Base-by-base conservation (phyloP, 1,284 basidiomycete species). In the Puccinia brachypodii region DNA sequence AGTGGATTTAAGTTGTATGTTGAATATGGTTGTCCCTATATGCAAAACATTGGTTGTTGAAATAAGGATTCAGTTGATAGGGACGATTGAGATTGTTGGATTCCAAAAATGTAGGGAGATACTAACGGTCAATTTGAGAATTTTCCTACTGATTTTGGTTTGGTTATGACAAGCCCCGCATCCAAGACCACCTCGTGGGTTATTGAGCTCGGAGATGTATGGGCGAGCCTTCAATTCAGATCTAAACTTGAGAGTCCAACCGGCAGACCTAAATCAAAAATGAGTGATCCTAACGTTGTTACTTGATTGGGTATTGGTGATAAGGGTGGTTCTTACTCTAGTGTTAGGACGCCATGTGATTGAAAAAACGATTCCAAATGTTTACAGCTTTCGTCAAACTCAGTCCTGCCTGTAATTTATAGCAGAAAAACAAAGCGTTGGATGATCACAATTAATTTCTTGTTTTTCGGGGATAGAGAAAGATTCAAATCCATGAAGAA, bases 191-290 rank as follows among this genome's bases (percentile, higher is more conserved):
- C 13, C 36, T 33, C n/a, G 7, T 9, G 14, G 38, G 25, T 60
- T 13, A 44, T 25, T 40, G 42, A 13, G 11, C 33, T 40, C 38
- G 0, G 53, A 9, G 14, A 80, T 62, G 33, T 38, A 72, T 31
- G 69, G 78, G 1, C 78, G 68, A 44, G 1, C 33, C 4, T 62
- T 56, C 68, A 80, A 50, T 14, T 69, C 42, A 7, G 22, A 33
- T 62, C 60, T 80, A 62, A 80, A 80, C n/a, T 25, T 7, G 11
- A 58, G 53, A 62, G 72, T 80, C 78, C 78, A 80, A 13, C 36
- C 69, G 8, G 78, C 31, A 36, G 78, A 62, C 14, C 78, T 80
- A 47, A 42, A 38, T 53, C 33, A 38, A 38, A 38, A 56, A 42
- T n/a, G 33, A 28, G 38, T 69, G n/a, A n/a, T n/a, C n/a, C n/a